A percentile compares a stretch with the other conserved stretches of the same genome.
Evolutionary conservation across 2,329 filamentous ascomycete species (phyloP).

Genomic region (Aspergillus cejpii): DNA sequence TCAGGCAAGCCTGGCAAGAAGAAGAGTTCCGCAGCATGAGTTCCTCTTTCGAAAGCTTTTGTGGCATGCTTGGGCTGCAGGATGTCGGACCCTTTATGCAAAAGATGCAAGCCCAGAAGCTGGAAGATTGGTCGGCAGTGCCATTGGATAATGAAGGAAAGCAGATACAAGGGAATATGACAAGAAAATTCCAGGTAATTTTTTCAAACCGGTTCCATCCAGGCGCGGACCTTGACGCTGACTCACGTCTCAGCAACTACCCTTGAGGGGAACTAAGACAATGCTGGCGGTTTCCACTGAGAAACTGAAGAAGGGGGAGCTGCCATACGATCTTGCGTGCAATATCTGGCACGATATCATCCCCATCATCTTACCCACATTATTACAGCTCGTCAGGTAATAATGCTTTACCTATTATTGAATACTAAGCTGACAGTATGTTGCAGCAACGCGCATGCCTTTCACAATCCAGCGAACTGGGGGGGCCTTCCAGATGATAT

Average conservation of each 20-base stretch:
- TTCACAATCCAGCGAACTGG: conserved; percentile 85
- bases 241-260: conserved; percentile 52
- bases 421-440: conserved; percentile 8
- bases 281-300: conserved; percentile 91
- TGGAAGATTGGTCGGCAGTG: conserved; percentile 75
- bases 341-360: conserved; percentile 80
- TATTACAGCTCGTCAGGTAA: conserved; percentile 74
- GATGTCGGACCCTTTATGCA: conserved; percentile 75
- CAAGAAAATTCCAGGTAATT: conserved; percentile 63
- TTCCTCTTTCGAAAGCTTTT: conserved; percentile 72
- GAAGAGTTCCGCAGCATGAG: conserved; percentile 61
- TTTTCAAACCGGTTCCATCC: neutral
- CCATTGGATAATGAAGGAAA: conserved; percentile 73
- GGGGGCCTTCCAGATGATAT: conserved; percentile 66
- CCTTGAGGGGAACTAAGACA: conserved; percentile 79
- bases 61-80: conserved; percentile 68
- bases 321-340: conserved; percentile 67
- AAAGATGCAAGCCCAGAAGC: conserved; percentile 62
- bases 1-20: conserved; percentile 73
- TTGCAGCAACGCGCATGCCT: conserved; percentile 73
- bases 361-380: conserved; percentile 71
- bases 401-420: conserved; percentile 9
- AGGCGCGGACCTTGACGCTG: neutral
- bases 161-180: conserved; percentile 69
- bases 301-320: conserved; percentile 66